Percentiles rank a stretch among this genome's conserved stretches.
These are phyloP conservation scores for Isoetes taiwanensis DNA, from an alignment of 75 land plant species.

Conservation along the genomic window DNA sequence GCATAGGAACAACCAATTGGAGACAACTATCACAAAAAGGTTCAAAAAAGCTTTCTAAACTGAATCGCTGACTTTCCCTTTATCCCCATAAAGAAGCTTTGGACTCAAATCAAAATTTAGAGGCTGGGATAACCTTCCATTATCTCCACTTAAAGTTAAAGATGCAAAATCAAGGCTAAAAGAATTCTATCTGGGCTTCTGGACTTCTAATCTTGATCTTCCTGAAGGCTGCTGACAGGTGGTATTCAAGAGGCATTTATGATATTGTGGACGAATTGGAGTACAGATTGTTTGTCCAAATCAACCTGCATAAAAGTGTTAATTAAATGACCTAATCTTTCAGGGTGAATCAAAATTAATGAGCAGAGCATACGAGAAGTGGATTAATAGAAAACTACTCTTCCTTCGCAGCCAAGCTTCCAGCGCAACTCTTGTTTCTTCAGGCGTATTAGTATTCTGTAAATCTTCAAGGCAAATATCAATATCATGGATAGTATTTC, in stretches of 20 bases:
- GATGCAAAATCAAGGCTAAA: too few relatives aligned
- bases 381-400: slow-evolving; percentile 85
- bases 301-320: slow-evolving; percentile 39
- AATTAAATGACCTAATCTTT: neutral
- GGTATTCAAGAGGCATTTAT: slow-evolving; percentile 34
- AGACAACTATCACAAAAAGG: too few relatives aligned
- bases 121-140: too few relatives aligned
- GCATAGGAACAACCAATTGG: too few relatives aligned
- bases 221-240: slow-evolving; percentile 72
- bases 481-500: neutral
- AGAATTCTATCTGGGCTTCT: too few relatives aligned
- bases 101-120: too few relatives aligned
- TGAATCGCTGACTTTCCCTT: too few relatives aligned
- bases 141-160: too few relatives aligned
- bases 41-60: too few relatives aligned
- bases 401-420: slow-evolving; percentile 74
- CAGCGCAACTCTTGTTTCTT: slow-evolving; percentile 63
- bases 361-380: slow-evolving; percentile 37
- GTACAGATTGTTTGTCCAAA: slow-evolving; percentile 91
- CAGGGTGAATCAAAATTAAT: neutral
- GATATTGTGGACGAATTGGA: slow-evolving; percentile 58
- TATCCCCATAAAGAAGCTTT: too few relatives aligned
- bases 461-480: neutral
- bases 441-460: slow-evolving; percentile 67
- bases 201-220: too few relatives aligned